Base-by-base conservation (phyloP, 441 rosid genomes). In the Breynia disticha region DNA sequence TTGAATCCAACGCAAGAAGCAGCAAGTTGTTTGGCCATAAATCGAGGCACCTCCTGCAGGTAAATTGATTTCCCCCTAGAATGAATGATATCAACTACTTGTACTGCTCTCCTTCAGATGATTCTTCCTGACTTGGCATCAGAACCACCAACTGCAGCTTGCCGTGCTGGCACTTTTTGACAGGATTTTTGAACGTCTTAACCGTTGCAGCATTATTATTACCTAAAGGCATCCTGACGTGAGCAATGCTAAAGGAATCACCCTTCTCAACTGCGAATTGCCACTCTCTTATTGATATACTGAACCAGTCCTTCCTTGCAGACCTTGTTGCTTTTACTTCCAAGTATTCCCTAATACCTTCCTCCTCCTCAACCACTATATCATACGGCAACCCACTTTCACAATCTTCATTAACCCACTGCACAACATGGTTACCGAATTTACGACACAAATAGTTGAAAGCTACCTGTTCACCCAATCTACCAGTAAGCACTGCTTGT, bases 311-410 rank as follows among this genome's bases (percentile, higher is more conserved):
- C 69, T 89, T 93, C 60, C 72, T 67, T 1, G 70, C 72, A 22
- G 84, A 84, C 42, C 46, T 76, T 3, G 98, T 89, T 11, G 98
- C 82, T 73, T 93, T 93, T 38, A 93, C 98, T 74, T 93, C 98
- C n/a, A 88, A 60, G 48, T 84, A 89, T 57, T 80, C 76, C 32
- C 50, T 62, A 46, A 22, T 32, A 57, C 65, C 71, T 68, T 61
- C 67, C 35, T 61, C 69, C 50, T 83, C 83, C 52, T 68, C 78
- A 9, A 86, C 63, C 47, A 88, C 50, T 46, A 93, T 74, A 74
- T 93, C 97, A 42, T 79, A 93, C 20, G 97, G 98, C 60, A 79
- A 69, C 57, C 95, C 95, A 0, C 91, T 79, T 76, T 88, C 98
- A 13, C 58, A 66, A 17, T 66, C 73, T 64, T 83, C 81, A 44